Percentiles rank a stretch among this genome's conserved stretches.
phyloP scores from a whole-genome alignment of 371 early-diverging fungal genomes.

The Amoeboradix gromovi region DNA sequence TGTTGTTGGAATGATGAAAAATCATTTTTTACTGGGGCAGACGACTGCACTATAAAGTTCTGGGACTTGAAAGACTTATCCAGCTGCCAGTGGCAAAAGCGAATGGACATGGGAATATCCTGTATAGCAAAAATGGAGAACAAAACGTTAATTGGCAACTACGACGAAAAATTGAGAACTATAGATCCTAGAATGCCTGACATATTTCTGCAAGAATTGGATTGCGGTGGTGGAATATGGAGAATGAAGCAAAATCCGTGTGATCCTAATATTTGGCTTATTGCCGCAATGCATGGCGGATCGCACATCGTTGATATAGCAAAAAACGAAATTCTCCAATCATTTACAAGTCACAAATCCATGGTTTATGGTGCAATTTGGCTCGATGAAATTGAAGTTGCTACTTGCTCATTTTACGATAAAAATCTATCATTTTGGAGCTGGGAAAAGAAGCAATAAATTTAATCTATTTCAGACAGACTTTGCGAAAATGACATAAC shows the following conservation, averaged over 20 bases:
- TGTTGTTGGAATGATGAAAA: neutral
- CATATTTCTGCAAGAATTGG: neutral
- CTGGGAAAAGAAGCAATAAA: neutral
- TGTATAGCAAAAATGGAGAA: neutral
- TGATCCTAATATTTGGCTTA: neutral
- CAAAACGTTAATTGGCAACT: neutral
- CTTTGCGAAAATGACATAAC: too few species aligned
- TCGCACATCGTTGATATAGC: neutral
- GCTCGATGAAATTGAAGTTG: neutral
- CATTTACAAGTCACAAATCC: neutral
- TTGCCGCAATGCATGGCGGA: neutral
- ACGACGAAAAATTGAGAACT: neutral
- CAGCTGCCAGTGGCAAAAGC: neutral
- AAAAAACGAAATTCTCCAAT: neutral
- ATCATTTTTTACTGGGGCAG: neutral
- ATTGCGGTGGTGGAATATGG: neutral
- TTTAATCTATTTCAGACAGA: neutral
- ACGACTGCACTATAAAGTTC: neutral
- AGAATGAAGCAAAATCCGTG: neutral
- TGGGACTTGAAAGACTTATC: neutral
- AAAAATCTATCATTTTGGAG: neutral
- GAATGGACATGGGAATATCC: neutral
- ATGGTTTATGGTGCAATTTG: neutral
- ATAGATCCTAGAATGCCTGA: neutral
- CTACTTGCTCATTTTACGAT: neutral